Evolutionary conservation across 2,329 filamentous ascomycete genomes (phyloP).

Genomic region (Didymella sp.): DNA sequence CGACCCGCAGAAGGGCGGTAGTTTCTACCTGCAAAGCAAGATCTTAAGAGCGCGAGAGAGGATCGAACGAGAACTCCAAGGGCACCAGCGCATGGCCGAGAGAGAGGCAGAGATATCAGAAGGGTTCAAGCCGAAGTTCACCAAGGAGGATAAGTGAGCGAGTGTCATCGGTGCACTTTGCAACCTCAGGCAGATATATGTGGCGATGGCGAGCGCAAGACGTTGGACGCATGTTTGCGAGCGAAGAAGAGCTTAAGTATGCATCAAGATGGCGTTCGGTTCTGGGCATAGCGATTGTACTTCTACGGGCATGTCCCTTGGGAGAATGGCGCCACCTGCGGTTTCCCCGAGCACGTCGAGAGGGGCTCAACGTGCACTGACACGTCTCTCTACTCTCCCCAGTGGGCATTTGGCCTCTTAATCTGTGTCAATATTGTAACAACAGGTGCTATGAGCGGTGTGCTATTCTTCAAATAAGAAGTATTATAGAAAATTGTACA

Average conservation of each 20-base stretch:
- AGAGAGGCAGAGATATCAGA: conserved; percentile 80
- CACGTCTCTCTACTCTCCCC: conserved; percentile 28
- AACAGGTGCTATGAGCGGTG: conserved; percentile 18
- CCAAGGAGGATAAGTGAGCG: conserved; percentile 68
- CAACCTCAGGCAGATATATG: neutral
- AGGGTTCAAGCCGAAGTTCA: conserved; percentile 94
- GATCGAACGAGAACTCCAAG: conserved; percentile 84
- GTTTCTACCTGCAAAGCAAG: conserved; percentile 98
- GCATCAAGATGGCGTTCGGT: conserved; percentile 34
- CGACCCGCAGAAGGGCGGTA: conserved; percentile 93
- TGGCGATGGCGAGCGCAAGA: neutral
- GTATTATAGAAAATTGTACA: neutral
- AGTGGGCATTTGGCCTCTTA: conserved; percentile 10
- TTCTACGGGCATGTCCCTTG: conserved; percentile 9
- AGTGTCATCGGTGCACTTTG: neutral
- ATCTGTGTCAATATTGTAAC: conserved; percentile 28
- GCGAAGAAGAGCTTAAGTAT: conserved; percentile 11
- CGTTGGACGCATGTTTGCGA: neutral
- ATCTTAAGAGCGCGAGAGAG: conserved; percentile 88
- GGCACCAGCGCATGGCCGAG: conserved; percentile 72
- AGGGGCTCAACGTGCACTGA: neutral
- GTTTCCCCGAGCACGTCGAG: conserved; percentile 2
- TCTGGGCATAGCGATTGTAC: conserved; percentile 31
- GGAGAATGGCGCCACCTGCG: conserved; percentile 16
- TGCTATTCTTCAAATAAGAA: neutral